Evolutionary conservation across 345 rosid species (phyloP), one percentile per base, ranked within the genome.

Genomic region (Hirschfeldia incana): DNA sequence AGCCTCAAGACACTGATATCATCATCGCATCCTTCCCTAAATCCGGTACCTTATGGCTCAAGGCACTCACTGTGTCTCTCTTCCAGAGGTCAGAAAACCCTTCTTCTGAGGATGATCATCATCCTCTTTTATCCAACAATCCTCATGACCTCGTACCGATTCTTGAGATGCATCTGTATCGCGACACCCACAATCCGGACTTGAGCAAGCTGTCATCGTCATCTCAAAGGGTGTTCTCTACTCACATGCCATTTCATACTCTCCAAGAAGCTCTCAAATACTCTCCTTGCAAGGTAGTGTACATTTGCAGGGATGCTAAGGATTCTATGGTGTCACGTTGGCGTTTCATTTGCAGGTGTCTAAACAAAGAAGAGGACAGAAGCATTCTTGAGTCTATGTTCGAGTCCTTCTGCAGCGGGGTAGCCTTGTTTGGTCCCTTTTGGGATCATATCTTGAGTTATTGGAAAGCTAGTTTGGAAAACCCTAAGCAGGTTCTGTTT

Each of bases 361-460:
- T 44, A 5, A 12, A 44, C 51, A 44, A 44, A 44, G 51, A 44
- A 12, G 51, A 44, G 51, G 51, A 44, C 51, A 44, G 51, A 36
- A 65, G 76, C 2, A 75, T 26, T 4, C 65, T 89, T 4, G 85
- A 80, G 51, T 83, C 81, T 4, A 8, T 78, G 27, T 85, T 87
- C 1, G 82, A 86, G 6, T 82, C 75, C 58, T 87, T 85, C 2
- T 74, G 81, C 59, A 72, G 77, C 13, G 90, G 92, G 1, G 81
- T 77, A 75, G 51, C 72, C 16, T 11, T 69, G 32, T 81, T 5
- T 1, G 90, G 92, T 3, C 88, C 90, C 0, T 84, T 75, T 15
- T 89, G 90, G 89, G 92, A 87, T 6, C 90, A 87, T 13, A 83
- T 83, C 2, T 64, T 86, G 39, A 78, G 77, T 9, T 89, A 84